Evolutionary conservation across 2,329 filamentous ascomycete species (phyloP).

Genomic region (Coleophoma crateriformis): DNA sequence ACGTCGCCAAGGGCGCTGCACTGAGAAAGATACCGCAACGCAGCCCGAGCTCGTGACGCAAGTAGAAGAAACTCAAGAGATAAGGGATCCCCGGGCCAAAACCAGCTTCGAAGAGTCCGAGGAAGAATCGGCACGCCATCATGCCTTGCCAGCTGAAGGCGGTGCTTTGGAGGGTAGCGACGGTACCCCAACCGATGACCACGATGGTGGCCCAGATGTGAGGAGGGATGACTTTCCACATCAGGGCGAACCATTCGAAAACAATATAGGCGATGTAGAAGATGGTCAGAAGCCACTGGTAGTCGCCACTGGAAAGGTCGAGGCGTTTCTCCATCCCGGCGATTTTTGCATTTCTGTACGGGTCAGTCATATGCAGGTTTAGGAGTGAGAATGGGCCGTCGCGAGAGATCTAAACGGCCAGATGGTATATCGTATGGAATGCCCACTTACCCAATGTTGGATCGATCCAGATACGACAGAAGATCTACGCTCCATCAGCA

Average conservation of each 20-base stretch:
- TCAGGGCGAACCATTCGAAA: constrained; percentile 32
- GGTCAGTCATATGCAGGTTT: background rate
- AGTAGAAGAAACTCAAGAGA: constrained; percentile 41
- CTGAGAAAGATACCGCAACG: constrained; percentile 66
- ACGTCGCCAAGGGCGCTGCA: constrained; percentile 59
- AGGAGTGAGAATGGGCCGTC: background rate
- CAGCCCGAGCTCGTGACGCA: constrained; percentile 57
- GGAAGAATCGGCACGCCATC: constrained; percentile 33
- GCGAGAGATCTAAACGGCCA: background rate
- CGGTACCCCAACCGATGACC: constrained; percentile 27
- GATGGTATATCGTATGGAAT: background rate
- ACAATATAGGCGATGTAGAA: constrained; percentile 34
- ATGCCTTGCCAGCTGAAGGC: constrained; percentile 29
- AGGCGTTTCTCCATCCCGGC: constrained; percentile 47
- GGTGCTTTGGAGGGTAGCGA: constrained; percentile 38
- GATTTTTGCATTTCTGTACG: constrained; percentile 42
- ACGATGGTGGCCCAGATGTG: constrained; percentile 31
- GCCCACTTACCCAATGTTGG: constrained; percentile 37
- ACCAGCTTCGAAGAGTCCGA: constrained; percentile 38
- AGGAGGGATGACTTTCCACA: constrained; percentile 32
- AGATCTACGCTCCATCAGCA: constrained; percentile 28
- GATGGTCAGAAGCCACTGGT: constrained; percentile 33
- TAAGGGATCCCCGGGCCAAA: constrained; percentile 36
- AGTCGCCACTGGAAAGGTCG: constrained; percentile 34
- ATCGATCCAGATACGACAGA: constrained; percentile 41